phyloP scores from a whole-genome alignment of 1,284 basidiomycete genomes.

The Cutaneotrichosporon arboriforme region DNA sequence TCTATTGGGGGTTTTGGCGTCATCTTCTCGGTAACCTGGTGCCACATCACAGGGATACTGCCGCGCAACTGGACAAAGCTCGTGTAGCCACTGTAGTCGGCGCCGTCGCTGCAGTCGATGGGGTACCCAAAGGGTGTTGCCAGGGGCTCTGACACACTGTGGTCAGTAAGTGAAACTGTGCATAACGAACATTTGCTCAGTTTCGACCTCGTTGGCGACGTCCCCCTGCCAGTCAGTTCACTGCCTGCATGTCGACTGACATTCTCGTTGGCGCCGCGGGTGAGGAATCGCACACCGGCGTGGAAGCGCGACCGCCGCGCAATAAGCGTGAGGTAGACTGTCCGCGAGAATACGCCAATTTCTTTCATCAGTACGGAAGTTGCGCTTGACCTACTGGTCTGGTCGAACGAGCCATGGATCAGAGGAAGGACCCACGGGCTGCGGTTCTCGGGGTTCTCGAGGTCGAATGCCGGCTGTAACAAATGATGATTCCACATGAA shows the following conservation, averaged over 20 bases:
- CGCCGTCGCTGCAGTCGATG: slow-evolving; percentile 48
- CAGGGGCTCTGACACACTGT: slow-evolving; percentile 74
- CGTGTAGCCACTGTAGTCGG: slow-evolving; percentile 65
- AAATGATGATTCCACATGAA: slow-evolving; percentile 97
- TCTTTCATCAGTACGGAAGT: slow-evolving; percentile 54
- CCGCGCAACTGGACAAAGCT: slow-evolving; percentile 96
- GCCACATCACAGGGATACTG: slow-evolving; percentile 94
- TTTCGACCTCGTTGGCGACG: slow-evolving; percentile 98
- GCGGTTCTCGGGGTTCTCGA: slow-evolving; percentile 52
- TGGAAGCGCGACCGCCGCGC: slow-evolving; percentile 91
- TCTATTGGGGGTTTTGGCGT: slow-evolving; percentile 90
- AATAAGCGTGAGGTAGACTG: slow-evolving; percentile 89
- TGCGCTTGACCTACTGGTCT: slow-evolving; percentile 72
- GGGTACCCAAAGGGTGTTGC: slow-evolving; percentile 76
- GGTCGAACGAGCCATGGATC: slow-evolving; percentile 88
- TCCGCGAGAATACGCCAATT: slow-evolving; percentile 80
- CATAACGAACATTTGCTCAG: slow-evolving; percentile 71
- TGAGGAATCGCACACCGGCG: slow-evolving; percentile 92
- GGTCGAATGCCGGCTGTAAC: slow-evolving; percentile 58
- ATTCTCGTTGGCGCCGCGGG: slow-evolving; percentile 82
- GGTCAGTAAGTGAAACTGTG: neutral
- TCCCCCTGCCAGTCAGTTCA: slow-evolving; percentile 61
- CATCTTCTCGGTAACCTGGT: slow-evolving; percentile 86
- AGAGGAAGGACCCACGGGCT: slow-evolving; percentile 86
- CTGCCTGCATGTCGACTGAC: slow-evolving; percentile 23